Percentiles rank a stretch among this genome's conserved stretches.
Conservation (phyloP, 2,329 filamentous ascomycete species). For the Magnaporthiopsis incrustans region DNA sequence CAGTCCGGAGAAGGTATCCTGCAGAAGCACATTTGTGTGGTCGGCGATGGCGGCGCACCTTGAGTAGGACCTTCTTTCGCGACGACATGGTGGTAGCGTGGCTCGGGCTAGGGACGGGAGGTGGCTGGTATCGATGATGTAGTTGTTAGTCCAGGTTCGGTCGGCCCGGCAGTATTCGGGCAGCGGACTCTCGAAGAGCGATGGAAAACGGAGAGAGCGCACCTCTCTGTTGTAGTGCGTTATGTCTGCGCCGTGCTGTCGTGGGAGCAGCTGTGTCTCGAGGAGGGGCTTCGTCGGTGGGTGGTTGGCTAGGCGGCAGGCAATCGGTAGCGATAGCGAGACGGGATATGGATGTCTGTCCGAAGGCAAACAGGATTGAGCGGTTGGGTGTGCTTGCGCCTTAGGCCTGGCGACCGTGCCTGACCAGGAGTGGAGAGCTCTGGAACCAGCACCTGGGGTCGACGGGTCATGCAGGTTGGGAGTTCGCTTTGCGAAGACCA, state of each 20-base stretch:
- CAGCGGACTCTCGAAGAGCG: background rate
- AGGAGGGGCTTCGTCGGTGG: background rate
- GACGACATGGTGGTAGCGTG: conserved; percentile 54
- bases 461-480: background rate
- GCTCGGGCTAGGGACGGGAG: conserved; percentile 6
- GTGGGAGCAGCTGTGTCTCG: background rate
- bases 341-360: no score
- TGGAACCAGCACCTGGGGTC: background rate
- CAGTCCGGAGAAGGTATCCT: background rate
- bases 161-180: background rate
- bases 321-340: background rate
- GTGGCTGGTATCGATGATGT: conserved; percentile 1
- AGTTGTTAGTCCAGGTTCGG: background rate
- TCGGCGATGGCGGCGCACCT: conserved; percentile 45
- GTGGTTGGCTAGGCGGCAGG: background rate
- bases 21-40: background rate
- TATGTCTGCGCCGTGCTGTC: background rate
- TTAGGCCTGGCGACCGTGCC: background rate
- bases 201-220: background rate
- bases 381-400: background rate
- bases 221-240: background rate
- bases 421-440: background rate
- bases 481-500: background rate
- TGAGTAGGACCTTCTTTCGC: conserved; percentile 84
- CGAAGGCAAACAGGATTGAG: background rate